Conservation (phyloP, 2,329 filamentous ascomycete genomes). For the Tympanopsis confertula region DNA sequence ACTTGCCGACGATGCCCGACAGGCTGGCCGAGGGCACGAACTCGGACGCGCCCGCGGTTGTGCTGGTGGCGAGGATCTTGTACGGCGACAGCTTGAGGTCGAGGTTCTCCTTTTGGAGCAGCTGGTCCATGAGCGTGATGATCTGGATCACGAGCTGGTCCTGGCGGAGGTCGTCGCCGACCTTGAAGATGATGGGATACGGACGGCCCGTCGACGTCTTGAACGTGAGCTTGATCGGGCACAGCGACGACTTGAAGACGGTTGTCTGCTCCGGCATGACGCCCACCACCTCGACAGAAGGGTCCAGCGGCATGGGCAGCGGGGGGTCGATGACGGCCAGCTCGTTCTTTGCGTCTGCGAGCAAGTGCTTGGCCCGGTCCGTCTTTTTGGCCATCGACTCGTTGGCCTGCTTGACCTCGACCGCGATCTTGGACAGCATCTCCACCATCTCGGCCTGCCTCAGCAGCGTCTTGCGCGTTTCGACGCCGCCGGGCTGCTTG, state of each 20-base stretch:
- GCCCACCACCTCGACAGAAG: slow-evolving; percentile 66
- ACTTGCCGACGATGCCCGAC: slow-evolving; percentile 72
- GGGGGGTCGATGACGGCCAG: slow-evolving; percentile 73
- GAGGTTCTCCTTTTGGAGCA: slow-evolving; percentile 89
- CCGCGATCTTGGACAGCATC: slow-evolving; percentile 76
- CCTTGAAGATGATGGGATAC: slow-evolving; percentile 94
- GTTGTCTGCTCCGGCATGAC: slow-evolving; percentile 74
- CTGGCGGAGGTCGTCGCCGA: slow-evolving; percentile 88
- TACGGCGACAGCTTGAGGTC: slow-evolving; percentile 93
- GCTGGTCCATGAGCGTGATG: slow-evolving; percentile 93
- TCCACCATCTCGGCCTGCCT: slow-evolving; percentile 84
- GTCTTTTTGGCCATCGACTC: slow-evolving; percentile 71
- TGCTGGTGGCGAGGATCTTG: slow-evolving; percentile 86
- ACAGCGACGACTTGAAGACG: slow-evolving; percentile 91
- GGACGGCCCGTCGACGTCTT: slow-evolving; percentile 65
- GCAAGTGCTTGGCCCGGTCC: slow-evolving; percentile 70
- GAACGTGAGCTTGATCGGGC: slow-evolving; percentile 83
- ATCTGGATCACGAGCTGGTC: slow-evolving; percentile 96
- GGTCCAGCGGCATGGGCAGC: slow-evolving; percentile 78
- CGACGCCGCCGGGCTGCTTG: slow-evolving; percentile 60
- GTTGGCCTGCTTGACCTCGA: slow-evolving; percentile 72
- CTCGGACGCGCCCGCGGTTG: slow-evolving; percentile 79
- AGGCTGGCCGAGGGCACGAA: slow-evolving; percentile 82
- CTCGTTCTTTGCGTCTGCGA: slow-evolving; percentile 85
- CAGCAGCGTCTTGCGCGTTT: slow-evolving; percentile 64